phyloP scores from a whole-genome alignment of 331 rosid genomes.

The Pyrus hybrid region DNA sequence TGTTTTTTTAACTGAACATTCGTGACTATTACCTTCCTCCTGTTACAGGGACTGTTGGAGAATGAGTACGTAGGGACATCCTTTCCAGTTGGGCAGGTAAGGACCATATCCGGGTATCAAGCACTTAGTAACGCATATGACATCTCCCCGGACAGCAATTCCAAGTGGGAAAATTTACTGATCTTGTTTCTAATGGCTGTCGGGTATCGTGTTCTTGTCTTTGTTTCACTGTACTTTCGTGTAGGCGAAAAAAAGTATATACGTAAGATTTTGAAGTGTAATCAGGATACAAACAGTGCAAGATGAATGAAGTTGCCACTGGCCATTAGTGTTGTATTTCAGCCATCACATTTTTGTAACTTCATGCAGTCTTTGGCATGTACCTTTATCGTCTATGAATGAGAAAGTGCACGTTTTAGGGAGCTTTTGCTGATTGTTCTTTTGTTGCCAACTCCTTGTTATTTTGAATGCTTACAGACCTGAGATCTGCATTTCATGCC shows the following conservation, averaged over 20 bases:
- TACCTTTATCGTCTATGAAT: background rate
- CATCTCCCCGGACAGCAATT: constrained; percentile 48
- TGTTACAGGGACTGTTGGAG: constrained; percentile 77
- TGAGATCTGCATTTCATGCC: background rate
- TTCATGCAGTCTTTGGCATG: background rate
- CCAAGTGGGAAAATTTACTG: constrained; percentile 87
- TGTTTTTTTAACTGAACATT: background rate
- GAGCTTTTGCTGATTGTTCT: background rate
- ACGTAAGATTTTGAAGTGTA: constrained; percentile 42
- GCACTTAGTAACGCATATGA: constrained; percentile 72
- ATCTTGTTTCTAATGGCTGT: constrained; percentile 82
- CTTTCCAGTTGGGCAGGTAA: constrained; percentile 87
- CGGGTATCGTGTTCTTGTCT: constrained; percentile 62
- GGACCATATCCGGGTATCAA: constrained; percentile 83
- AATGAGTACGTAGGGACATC: constrained; percentile 78
- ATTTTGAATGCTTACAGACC: background rate
- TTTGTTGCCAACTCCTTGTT: background rate
- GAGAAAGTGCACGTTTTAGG: constrained; percentile 4
- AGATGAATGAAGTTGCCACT: constrained; percentile 37
- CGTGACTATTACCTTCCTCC: background rate
- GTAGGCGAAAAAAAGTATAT: constrained; percentile 36
- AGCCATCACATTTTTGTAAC: constrained; percentile 21
- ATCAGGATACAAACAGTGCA: constrained; percentile 37
- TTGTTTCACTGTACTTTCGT: constrained; percentile 43
- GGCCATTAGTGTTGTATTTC: constrained; percentile 12